Evolutionary conservation across 768 basidiomycete genomes (phyloP), one percentile per base, ranked within the genome.

Genomic region (Gymnopilus junonius): DNA sequence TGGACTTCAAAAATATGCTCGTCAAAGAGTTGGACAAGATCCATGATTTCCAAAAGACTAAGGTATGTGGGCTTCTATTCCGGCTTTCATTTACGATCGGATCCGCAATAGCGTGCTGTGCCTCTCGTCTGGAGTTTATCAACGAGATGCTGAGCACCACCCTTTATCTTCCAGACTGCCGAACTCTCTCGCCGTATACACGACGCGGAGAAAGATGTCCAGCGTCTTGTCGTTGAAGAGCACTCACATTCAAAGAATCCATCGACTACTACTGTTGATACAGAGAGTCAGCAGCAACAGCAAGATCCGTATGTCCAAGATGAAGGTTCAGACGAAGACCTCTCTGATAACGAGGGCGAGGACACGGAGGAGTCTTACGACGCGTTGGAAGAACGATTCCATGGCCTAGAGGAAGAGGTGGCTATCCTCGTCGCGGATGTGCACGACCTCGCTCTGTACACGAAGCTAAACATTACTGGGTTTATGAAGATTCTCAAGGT

Each of bases 401-500:
- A 91, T 64, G 84, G 83, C 15, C 80, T 99, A 20, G 95, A 99
- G 76, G 96, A 97, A 71, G 94, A 96, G 72, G 93, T 99, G 20
- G 97, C 96, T 0, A 92, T 87, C 42, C 86, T 99, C 45, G 97
- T 99, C 17, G 97, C 97, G 0, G 92, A 93, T 67, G 92, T 94
- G 11, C 93, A 95, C 68, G 93, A 95, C 74, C 83, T 96, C 40
- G 95, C 95, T 1, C 80, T 98, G 31, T 85, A 96, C 74, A 96
- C 97, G 3, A 99, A 99, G 74, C 86, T 99, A 58, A 99, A 99
- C 74, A 95, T 98, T 71, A 98, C 97, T 1, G 97, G 97, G 10
- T 99, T 99, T 75, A 92, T 98, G 84, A 99, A 99, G 79, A 98
- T 98, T 64, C 82, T 98, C 64, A 98, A 99, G 85, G 92, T 91